A percentile compares a stretch with the other conserved stretches of the same genome.
phyloP scores from a whole-genome alignment of 2,329 filamentous ascomycete species.

The Pseudogymnoascus verrucosus region DNA sequence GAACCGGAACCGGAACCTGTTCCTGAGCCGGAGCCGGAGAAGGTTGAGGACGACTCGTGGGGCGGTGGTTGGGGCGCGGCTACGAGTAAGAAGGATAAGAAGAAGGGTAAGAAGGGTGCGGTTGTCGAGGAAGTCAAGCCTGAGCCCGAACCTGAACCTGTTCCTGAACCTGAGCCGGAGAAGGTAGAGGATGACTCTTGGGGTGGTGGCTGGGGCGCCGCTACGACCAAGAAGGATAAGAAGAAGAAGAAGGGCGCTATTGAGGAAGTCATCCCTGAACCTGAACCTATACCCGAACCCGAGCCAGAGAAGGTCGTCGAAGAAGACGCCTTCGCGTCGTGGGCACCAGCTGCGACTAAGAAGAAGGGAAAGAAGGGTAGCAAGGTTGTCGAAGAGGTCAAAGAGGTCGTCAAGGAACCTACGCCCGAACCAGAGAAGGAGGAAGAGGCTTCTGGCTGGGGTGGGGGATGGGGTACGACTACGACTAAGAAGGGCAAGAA shows the following conservation, averaged over 20 bases:
- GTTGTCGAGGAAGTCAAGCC: slow-evolving; percentile 12
- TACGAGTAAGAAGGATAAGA: slow-evolving; percentile 21
- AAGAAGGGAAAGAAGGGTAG: slow-evolving; percentile 38
- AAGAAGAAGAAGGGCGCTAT: slow-evolving; percentile 19
- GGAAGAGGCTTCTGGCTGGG: slow-evolving; percentile 18
- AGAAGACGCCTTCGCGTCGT: slow-evolving; percentile 25
- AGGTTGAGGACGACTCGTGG: slow-evolving; percentile 27
- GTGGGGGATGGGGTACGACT: slow-evolving; percentile 16
- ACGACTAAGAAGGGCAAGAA: slow-evolving; percentile 30
- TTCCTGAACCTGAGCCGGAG: slow-evolving; percentile 31
- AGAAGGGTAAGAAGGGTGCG: slow-evolving; percentile 19
- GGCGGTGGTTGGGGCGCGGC: slow-evolving; percentile 27
- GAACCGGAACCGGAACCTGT: slow-evolving; percentile 26
- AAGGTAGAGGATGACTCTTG: slow-evolving; percentile 27
- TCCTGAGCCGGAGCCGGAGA: slow-evolving; percentile 32
- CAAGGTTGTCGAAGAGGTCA: slow-evolving; percentile 21
- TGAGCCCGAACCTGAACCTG: slow-evolving; percentile 22
- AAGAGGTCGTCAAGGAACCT: slow-evolving; percentile 20
- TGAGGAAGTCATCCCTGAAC: slow-evolving; percentile 14
- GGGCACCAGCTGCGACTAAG: slow-evolving; percentile 19
- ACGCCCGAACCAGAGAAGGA: slow-evolving; percentile 23
- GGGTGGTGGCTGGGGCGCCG: slow-evolving; percentile 15
- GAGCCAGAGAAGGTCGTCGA: slow-evolving; percentile 29
- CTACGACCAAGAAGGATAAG: slow-evolving; percentile 15
- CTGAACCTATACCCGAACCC: slow-evolving; percentile 28